Conservation (phyloP, 129 eudicot species). For the Flaveria linearis region DNA sequence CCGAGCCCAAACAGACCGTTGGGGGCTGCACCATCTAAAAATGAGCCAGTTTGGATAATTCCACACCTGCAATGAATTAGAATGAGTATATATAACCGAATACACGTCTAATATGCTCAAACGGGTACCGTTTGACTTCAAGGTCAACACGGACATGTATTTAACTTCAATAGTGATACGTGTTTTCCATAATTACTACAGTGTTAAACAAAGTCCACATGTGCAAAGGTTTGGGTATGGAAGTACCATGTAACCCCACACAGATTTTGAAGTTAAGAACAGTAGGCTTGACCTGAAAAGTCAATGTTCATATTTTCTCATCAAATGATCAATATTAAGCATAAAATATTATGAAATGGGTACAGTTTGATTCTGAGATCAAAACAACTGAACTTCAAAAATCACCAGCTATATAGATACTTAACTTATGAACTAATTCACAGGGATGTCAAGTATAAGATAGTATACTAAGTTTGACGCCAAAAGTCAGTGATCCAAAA, state of each 20-base stretch:
- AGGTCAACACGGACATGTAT: too few species aligned
- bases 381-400: background rate
- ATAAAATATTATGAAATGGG: background rate
- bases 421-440: background rate
- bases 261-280: background rate
- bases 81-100: background rate
- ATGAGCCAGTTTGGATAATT: constrained; percentile 74
- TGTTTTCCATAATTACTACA: too few species aligned
- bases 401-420: background rate
- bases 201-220: too few species aligned
- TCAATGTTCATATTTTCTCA: background rate
- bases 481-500: constrained; percentile 2
- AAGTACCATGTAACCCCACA: too few species aligned
- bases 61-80: constrained; percentile 69
- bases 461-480: background rate
- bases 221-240: too few species aligned
- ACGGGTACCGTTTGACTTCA: background rate
- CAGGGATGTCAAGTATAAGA: background rate
- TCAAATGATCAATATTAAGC: background rate
- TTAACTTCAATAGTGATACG: too few species aligned
- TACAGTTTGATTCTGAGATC: background rate
- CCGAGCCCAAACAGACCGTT: constrained; percentile 97
- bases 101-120: background rate
- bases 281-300: constrained; percentile 18
- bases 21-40: constrained; percentile 85